These are phyloP conservation scores for Angomonas deanei DNA, from an alignment of 208 protist genomes.

Conservation along the genomic window DNA sequence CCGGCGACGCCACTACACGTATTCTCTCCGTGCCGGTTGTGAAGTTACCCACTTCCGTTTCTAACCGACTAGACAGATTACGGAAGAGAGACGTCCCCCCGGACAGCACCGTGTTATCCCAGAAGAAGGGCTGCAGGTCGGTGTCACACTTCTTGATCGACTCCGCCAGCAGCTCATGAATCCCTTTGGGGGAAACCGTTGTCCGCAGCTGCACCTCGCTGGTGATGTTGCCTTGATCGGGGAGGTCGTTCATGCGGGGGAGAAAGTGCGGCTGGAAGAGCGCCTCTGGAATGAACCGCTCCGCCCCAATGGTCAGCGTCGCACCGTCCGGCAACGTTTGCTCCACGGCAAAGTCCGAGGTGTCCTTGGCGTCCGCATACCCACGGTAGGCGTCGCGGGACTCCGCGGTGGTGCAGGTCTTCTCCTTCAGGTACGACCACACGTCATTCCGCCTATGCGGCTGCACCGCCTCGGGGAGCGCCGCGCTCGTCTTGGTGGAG, in stretches of 20 bases:
- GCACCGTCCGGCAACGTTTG: conserved; percentile 80
- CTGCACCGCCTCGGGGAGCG: conserved; percentile 31
- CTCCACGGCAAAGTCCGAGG: conserved; percentile 22
- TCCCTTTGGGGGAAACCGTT: conserved; percentile 25
- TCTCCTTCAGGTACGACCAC: conserved; percentile 87
- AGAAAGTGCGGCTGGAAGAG: conserved; percentile 72
- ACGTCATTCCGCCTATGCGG: conserved; percentile 42
- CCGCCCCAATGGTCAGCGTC: conserved; percentile 44
- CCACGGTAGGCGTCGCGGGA: conserved; percentile 17
- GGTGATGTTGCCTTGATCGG: conserved; percentile 36
- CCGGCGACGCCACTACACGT: conserved; percentile 56
- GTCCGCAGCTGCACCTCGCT: conserved; percentile 72
- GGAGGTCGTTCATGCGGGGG: conserved; percentile 23
- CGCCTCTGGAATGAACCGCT: conserved; percentile 64
- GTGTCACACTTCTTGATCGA: conserved; percentile 71
- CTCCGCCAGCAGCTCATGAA: conserved; percentile 72
- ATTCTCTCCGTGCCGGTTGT: conserved; percentile 25
- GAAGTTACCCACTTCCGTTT: conserved; percentile 51
- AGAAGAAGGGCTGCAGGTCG: conserved; percentile 73
- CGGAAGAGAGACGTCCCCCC: conserved; percentile 87
- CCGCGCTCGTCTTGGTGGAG: conserved; percentile 12
- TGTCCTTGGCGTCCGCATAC: conserved; percentile 15
- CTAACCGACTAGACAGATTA: conserved; percentile 57
- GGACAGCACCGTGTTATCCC: conserved; percentile 89
- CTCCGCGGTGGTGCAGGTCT: conserved; percentile 41